Percentiles rank a stretch among this genome's conserved stretches.
These are phyloP conservation scores for Alternaria solani DNA, from an alignment of 2,329 filamentous ascomycete species.

Conservation along the genomic window DNA sequence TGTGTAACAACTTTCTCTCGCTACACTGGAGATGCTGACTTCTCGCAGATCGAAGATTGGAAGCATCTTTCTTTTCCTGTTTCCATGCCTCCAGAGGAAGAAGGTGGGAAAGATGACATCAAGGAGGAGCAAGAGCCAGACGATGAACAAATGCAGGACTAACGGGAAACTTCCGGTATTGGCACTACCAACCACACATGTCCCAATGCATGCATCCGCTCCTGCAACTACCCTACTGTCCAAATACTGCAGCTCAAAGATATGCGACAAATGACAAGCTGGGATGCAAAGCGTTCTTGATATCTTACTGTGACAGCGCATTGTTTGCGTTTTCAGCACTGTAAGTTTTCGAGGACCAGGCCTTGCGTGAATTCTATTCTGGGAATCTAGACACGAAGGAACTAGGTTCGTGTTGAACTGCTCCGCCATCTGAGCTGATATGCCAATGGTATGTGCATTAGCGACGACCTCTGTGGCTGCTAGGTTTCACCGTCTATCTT, in stretches of 20 bases:
- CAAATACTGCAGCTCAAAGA: neutral
- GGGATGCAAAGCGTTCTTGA: neutral
- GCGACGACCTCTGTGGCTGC: neutral
- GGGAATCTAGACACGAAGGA: neutral
- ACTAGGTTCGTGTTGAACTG: neutral
- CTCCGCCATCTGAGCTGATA: neutral
- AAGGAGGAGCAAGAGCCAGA: conserved; percentile 34
- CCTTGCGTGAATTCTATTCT: neutral
- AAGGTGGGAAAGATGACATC: conserved; percentile 21
- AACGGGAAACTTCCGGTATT: conserved; percentile 2
- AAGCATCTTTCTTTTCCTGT: conserved; percentile 37
- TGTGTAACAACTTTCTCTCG: conserved; percentile 49
- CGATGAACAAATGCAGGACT: conserved; percentile 36
- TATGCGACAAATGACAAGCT: neutral
- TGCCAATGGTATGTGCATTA: neutral
- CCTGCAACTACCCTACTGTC: neutral
- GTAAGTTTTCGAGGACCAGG: too few relatives aligned
- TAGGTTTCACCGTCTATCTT: neutral
- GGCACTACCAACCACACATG: neutral
- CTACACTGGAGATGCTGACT: neutral
- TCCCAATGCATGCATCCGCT: neutral
- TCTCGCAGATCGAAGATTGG: conserved; percentile 36
- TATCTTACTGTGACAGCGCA: neutral
- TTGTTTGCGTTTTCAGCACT: neutral
- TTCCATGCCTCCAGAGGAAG: conserved; percentile 31